Conservation (phyloP, 2,329 filamentous ascomycete species). For the Corinectria fuckeliana region DNA sequence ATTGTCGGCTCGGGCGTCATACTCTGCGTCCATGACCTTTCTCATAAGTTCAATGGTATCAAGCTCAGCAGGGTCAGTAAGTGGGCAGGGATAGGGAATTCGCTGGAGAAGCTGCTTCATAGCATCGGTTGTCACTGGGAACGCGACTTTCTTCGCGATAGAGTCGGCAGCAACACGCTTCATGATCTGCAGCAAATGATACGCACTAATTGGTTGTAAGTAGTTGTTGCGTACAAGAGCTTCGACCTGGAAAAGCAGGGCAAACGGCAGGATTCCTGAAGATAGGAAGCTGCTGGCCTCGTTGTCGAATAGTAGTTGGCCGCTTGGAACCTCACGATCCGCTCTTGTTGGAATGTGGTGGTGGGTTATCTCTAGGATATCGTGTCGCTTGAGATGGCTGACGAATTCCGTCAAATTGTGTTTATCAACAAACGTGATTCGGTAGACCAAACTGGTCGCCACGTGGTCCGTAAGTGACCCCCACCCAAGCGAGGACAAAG, state of each 20-base stretch:
- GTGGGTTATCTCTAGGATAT: conserved; percentile 34
- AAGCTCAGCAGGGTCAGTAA: conserved; percentile 51
- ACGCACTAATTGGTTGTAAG: conserved; percentile 61
- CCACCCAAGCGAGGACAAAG: conserved; percentile 37
- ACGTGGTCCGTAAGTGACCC: conserved; percentile 7
- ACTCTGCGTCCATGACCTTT: conserved; percentile 50
- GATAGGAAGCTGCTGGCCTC: conserved; percentile 36
- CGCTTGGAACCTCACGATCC: neutral
- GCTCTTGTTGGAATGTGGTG: conserved; percentile 29
- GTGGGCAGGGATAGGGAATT: conserved; percentile 62
- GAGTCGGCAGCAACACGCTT: conserved; percentile 37
- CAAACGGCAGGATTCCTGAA: conserved; percentile 49
- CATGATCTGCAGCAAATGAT: conserved; percentile 54
- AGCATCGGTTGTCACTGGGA: conserved; percentile 57
- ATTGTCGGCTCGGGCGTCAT: conserved; percentile 39
- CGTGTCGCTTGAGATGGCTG: conserved; percentile 29
- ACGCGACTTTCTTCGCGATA: conserved; percentile 31
- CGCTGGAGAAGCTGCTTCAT: conserved; percentile 58
- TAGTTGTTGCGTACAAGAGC: conserved; percentile 68
- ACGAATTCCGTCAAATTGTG: conserved; percentile 13
- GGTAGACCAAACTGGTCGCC: conserved; percentile 55
- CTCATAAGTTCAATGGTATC: conserved; percentile 49
- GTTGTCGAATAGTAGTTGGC: conserved; percentile 32
- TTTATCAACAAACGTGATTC: conserved; percentile 31
- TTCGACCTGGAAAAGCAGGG: conserved; percentile 67